These are phyloP conservation scores for Fusarium sarcochroum DNA, from an alignment of 2,329 filamentous ascomycete genomes.

Conservation along the genomic window DNA sequence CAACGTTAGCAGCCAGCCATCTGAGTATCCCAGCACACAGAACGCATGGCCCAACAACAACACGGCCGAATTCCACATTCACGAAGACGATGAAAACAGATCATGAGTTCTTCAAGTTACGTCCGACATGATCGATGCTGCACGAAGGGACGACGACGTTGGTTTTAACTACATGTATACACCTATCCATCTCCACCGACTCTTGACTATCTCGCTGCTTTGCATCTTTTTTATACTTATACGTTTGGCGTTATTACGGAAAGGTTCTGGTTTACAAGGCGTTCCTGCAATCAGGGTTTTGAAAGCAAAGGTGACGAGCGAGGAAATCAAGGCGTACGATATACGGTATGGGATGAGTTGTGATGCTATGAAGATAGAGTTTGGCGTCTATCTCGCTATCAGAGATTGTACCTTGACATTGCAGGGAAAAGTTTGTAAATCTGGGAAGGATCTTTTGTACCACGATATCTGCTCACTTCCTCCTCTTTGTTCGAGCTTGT, in stretches of 20 bases:
- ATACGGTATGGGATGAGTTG: conserved; percentile 6
- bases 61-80: conserved; percentile 55
- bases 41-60: conserved; percentile 56
- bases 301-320: conserved; percentile 2
- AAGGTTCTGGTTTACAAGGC: conserved; percentile 28
- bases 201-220: conserved; percentile 12
- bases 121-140: conserved; percentile 22
- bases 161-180: conserved; percentile 19
- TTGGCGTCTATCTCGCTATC: neutral
- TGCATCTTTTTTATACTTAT: conserved; percentile 15
- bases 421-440: conserved; percentile 26
- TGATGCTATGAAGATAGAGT: neutral
- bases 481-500: conserved; percentile 38
- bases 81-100: conserved; percentile 55
- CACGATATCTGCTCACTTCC: conserved; percentile 30
- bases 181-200: conserved; percentile 2
- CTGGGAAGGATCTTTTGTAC: conserved; percentile 30
- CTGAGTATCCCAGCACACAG: conserved; percentile 69
- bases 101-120: conserved; percentile 25
- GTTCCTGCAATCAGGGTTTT: conserved; percentile 28
- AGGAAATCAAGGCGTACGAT: conserved; percentile 15
- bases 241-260: conserved; percentile 30
- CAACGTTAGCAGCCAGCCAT: conserved; percentile 65
- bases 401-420: conserved; percentile 18
- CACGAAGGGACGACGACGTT: conserved; percentile 12